Base-by-base conservation (phyloP, 2,329 filamentous ascomycete species). In the Monosporascus cannonballus region DNA sequence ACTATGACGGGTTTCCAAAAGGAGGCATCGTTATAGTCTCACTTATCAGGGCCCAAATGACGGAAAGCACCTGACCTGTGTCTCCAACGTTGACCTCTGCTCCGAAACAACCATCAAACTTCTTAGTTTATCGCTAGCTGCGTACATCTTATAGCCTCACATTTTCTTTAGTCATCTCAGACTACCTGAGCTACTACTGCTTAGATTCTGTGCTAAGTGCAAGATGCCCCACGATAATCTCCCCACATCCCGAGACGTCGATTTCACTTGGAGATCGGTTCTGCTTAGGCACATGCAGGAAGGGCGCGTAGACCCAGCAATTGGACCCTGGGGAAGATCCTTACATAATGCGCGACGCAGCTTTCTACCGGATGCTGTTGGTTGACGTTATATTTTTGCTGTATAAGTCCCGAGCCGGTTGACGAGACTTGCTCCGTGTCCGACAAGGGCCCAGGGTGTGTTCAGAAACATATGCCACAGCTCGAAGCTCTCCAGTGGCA, bases 1-100 rank as follows among this genome's bases (percentile, higher is more conserved):
- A 38, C 24, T 52, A 60, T 59, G 59, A 58, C 58, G 59, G 57
- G 57, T 59, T 61, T 46, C 59, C 56, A 48, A 39, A 59, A 56
- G 49, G 52, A 61, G 56, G 56, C 53, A 50, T 49, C 52, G 51
- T 49, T 52, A 51, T 45, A 52, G 54, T 45, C 54, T 50, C 58
- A 49, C 50, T 54, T 56, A 51, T 53, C 44, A 49, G 50, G 51
- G 38, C 36, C 52, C 54, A 56, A 57, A 56, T 58, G 52, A 53
- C 25, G 53, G 53, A 54, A 47, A 55, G 47, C 55, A 55, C 52
- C 57, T 57, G 58, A 58, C 56, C 51, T 51, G 50, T 55, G 42
- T 46, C 42, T 46, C 42, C 42, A 46, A 46, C 24, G 6, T 25
- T 18, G 9, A 46, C 14, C 5, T 25, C 42, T 46, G 22, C 24